Percentiles rank a stretch among this genome's conserved stretches.
These are phyloP conservation scores for Lepidium campestre DNA, from an alignment of 441 rosid species.

Conservation along the genomic window DNA sequence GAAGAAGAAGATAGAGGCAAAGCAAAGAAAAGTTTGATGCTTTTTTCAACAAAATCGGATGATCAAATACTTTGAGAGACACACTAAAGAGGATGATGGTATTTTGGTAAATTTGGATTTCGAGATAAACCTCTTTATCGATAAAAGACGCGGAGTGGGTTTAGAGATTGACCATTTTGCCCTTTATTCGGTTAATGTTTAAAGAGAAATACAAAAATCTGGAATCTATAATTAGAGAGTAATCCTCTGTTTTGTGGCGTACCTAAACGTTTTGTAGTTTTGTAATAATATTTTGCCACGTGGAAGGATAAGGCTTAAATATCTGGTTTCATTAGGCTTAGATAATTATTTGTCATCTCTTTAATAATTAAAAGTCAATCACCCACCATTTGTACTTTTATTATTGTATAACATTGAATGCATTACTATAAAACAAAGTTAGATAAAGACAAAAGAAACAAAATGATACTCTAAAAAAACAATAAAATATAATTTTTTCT, in stretches of 20 bases:
- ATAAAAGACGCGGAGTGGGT: constrained; percentile 27
- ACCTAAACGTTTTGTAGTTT: background rate
- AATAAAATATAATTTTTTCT: background rate
- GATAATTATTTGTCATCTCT: background rate
- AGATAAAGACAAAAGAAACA: background rate
- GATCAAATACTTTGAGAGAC: background rate
- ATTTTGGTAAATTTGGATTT: background rate
- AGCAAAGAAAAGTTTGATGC: constrained; percentile 2
- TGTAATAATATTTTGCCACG: background rate
- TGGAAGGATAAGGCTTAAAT: constrained; percentile 17
- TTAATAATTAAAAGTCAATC: constrained; percentile 14
- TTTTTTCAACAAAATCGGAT: constrained; percentile 20
- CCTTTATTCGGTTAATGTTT: constrained; percentile 15
- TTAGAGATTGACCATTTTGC: background rate
- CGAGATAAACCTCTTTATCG: constrained; percentile 17
- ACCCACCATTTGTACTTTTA: constrained; percentile 1
- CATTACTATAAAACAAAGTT: background rate
- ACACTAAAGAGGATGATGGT: background rate
- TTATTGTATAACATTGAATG: background rate
- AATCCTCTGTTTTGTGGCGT: background rate
- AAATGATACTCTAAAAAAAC: background rate
- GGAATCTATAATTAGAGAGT: background rate
- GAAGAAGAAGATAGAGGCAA: constrained; percentile 8
- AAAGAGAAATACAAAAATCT: background rate
- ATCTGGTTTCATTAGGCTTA: background rate